A percentile compares a stretch with the other conserved stretches of the same genome.
Evolutionary conservation across 768 basidiomycete genomes (phyloP).

Genomic region (Grammothele lineata): DNA sequence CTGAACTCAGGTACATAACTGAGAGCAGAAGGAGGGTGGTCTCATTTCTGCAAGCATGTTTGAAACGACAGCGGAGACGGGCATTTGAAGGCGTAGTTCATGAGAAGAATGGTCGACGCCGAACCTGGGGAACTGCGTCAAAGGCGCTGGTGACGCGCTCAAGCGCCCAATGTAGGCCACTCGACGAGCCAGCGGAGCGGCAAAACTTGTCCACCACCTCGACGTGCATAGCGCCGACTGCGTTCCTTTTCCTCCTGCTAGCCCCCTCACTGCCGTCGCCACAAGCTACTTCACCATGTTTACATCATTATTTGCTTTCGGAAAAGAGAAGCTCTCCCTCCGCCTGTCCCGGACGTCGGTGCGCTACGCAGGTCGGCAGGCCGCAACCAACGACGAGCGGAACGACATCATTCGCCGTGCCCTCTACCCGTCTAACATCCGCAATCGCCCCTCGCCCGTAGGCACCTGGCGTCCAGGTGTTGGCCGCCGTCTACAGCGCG

Average conservation of each 20-base stretch:
- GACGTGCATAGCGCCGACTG: not conserved
- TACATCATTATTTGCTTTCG: conserved; percentile 34
- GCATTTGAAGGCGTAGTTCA: too few relatives aligned
- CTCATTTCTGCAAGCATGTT: too few relatives aligned
- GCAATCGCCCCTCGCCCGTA: conserved; percentile 66
- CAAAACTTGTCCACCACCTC: not conserved
- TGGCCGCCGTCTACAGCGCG: conserved; percentile 66
- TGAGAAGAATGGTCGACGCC: too few relatives aligned
- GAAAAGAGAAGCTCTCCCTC: conserved; percentile 29
- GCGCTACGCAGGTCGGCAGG: conserved; percentile 36
- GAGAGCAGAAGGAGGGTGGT: too few relatives aligned
- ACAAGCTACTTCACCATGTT: conserved; percentile 32
- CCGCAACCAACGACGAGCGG: conserved; percentile 50
- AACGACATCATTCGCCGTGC: conserved; percentile 72
- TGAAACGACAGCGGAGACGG: too few relatives aligned
- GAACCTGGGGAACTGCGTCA: too few relatives aligned
- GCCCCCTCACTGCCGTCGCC: conserved; percentile 1
- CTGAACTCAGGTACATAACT: too few relatives aligned
- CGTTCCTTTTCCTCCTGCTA: too few relatives aligned
- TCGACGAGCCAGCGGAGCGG: not conserved
- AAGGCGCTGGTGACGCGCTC: too few relatives aligned
- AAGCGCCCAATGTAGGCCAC: too few relatives aligned
- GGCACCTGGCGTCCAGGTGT: conserved; percentile 86
- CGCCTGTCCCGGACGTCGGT: conserved; percentile 33
- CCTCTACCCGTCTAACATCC: conserved; percentile 76